These are phyloP conservation scores for Cordyceps militaris DNA, from an alignment of 2,329 filamentous ascomycete species.

Conservation along the genomic window DNA sequence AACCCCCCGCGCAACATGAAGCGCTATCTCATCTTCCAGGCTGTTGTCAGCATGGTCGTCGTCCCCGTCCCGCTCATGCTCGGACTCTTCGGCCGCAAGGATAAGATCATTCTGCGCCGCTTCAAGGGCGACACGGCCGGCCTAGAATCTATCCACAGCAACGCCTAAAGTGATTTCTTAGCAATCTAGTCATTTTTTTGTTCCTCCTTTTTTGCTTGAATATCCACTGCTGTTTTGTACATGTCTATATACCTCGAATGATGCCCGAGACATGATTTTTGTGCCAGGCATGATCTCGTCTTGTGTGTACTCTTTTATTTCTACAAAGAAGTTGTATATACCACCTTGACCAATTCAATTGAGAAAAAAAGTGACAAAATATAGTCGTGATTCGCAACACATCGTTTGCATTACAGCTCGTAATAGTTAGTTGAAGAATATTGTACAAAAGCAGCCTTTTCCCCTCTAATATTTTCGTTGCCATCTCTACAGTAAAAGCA, in stretches of 20 bases:
- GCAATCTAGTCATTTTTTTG: background rate
- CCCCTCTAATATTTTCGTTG: background rate
- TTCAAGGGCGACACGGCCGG: constrained; percentile 36
- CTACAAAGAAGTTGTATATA: background rate
- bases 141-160: background rate
- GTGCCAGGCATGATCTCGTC: background rate
- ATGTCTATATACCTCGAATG: background rate
- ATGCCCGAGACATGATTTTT: background rate
- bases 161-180: background rate
- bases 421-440: background rate
- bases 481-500: background rate
- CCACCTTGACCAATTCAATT: background rate
- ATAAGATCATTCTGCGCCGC: constrained; percentile 44
- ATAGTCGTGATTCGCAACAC: background rate
- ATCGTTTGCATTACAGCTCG: background rate
- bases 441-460: background rate
- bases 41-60: constrained; percentile 58
- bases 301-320: background rate
- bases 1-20: constrained; percentile 66
- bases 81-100: constrained; percentile 58
- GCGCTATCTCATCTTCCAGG: constrained; percentile 69
- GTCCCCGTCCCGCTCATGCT: constrained; percentile 62
- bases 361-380: background rate
- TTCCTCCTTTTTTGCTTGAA: background rate
- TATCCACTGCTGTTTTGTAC: background rate